Percentiles rank a stretch among this genome's conserved stretches.
phyloP scores from a whole-genome alignment of 2,329 filamentous ascomycete genomes.

The Diaporthe nobilis region DNA sequence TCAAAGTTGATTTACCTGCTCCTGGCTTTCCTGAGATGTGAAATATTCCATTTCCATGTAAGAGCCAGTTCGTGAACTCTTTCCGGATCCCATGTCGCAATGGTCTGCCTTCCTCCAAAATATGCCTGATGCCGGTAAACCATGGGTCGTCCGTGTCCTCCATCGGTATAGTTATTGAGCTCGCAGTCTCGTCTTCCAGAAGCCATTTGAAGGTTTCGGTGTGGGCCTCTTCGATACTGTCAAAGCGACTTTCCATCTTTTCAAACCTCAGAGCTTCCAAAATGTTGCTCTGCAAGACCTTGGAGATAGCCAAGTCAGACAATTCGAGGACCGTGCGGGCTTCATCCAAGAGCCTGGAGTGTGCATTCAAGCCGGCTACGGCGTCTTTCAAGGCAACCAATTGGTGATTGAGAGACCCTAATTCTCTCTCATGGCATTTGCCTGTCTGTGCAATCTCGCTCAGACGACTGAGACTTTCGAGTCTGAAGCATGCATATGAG shows the following conservation, averaged over 20 bases:
- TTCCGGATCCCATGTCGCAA: neutral
- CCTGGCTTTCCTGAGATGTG: conserved; percentile 48
- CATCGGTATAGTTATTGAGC: neutral
- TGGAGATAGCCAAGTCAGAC: conserved; percentile 18
- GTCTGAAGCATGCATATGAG: neutral
- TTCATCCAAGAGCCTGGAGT: conserved; percentile 7
- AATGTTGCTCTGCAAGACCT: conserved; percentile 11
- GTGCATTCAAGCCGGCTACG: neutral
- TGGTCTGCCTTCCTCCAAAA: neutral
- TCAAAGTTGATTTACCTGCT: conserved; percentile 48
- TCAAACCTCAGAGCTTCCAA: conserved; percentile 20
- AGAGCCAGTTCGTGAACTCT: conserved; percentile 41
- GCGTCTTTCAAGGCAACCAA: neutral
- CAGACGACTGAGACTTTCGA: conserved; percentile 15
- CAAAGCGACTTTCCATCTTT: conserved; percentile 13
- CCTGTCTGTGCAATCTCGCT: conserved; percentile 20
- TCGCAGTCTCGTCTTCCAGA: neutral
- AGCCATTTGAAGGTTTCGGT: conserved; percentile 29
- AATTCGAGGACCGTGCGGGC: conserved; percentile 5
- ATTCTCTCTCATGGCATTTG: conserved; percentile 12
- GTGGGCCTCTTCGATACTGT: conserved; percentile 15
- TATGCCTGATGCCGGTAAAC: neutral
- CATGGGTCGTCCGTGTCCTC: neutral
- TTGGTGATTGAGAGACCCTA: conserved; percentile 6
- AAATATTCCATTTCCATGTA: conserved; percentile 41